Evolutionary conservation across 1,139 yeast genomes (phyloP).

Genomic region (Meyerozyma athensensis): DNA sequence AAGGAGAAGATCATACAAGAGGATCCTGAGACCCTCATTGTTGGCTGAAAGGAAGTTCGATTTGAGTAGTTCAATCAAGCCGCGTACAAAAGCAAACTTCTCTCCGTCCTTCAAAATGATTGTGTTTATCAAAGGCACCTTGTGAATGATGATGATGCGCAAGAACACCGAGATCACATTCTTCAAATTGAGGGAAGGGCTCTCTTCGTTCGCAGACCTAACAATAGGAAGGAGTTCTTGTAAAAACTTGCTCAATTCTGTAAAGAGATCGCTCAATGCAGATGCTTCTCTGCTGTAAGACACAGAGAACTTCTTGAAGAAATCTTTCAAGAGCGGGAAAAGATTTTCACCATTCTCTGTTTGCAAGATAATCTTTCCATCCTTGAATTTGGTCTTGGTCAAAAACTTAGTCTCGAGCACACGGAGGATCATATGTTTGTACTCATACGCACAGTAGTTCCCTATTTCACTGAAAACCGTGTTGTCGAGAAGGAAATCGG

Average conservation of each 20-base stretch:
- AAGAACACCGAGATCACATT: slow-evolving; percentile 39
- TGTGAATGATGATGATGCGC: slow-evolving; percentile 59
- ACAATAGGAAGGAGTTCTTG: slow-evolving; percentile 15
- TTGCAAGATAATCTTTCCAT: slow-evolving; percentile 2
- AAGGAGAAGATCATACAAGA: slow-evolving; percentile 58
- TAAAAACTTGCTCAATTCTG: slow-evolving; percentile 17
- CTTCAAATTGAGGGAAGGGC: slow-evolving; percentile 12
- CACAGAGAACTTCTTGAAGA: slow-evolving; percentile 35
- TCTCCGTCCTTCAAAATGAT: slow-evolving; percentile 30
- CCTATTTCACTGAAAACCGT: slow-evolving; percentile 42
- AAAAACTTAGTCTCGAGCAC: slow-evolving; percentile 28
- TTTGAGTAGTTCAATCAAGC: slow-evolving; percentile 43
- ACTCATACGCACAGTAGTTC: slow-evolving; percentile 26
- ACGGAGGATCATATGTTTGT: slow-evolving; percentile 24
- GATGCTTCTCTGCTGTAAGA: slow-evolving; percentile 20
- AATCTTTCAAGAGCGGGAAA: slow-evolving; percentile 32
- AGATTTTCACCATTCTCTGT: slow-evolving; percentile 10
- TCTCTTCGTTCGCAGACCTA: slow-evolving; percentile 8
- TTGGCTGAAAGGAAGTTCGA: slow-evolving; percentile 33
- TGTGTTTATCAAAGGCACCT: slow-evolving; percentile 31
- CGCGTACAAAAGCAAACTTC: slow-evolving; percentile 35
- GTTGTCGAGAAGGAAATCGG: slow-evolving; percentile 30
- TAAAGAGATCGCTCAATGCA: slow-evolving; percentile 18
- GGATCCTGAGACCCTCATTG: slow-evolving; percentile 50
- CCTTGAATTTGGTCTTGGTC: slow-evolving; percentile 11